Evolutionary conservation across 805 yeast genomes (phyloP), one percentile per base, ranked within the genome.

Genomic region (Candida koratica): DNA sequence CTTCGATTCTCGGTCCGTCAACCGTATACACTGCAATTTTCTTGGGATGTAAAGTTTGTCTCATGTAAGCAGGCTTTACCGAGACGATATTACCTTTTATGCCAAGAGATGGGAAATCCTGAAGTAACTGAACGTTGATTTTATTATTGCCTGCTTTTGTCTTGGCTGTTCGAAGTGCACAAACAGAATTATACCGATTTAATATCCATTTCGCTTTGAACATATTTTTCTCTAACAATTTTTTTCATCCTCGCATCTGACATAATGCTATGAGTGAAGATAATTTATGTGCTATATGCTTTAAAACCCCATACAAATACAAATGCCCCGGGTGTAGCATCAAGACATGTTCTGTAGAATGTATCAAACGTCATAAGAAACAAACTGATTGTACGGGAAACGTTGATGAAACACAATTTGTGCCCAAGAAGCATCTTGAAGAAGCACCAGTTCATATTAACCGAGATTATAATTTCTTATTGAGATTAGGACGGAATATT

Each of bases 1-100:
- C 66, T 3, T 70, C 68, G 25, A 67, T 59, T 34, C 61, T 56
- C 5, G 72, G 71, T 4, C 59, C 64, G 27, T 53, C 36, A 2
- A 38, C 53, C 15, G 86, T 69, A 51, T 86, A 88, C 13, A 76
- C 72, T 3, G 96, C 96, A 28, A 86, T 84, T 49, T 84, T 80
- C 42, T 66, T 50, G 28, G 76, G 75, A 49, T 86, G 86, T 38
- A 88, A 70, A 48, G 64, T 75, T 60, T 84, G 85, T 53, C 90
- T 76, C 96, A 88, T 88, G 43, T 75, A 67, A 15, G 87, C 84
- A 19, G 95, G 88, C 43, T 77, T 71, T 13, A 88, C 96, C 23
- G 73, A 65, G 18, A 82, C 69, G 28, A 88, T 70, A 61, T 88
- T 82, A 23, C 96, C 96, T 42, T 62, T 65, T 15, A 62, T 62